Evolutionary conservation across 176 grass and related monocot genomes (phyloP), one percentile per base, ranked within the genome.

Genomic region (Stipa capillata): DNA sequence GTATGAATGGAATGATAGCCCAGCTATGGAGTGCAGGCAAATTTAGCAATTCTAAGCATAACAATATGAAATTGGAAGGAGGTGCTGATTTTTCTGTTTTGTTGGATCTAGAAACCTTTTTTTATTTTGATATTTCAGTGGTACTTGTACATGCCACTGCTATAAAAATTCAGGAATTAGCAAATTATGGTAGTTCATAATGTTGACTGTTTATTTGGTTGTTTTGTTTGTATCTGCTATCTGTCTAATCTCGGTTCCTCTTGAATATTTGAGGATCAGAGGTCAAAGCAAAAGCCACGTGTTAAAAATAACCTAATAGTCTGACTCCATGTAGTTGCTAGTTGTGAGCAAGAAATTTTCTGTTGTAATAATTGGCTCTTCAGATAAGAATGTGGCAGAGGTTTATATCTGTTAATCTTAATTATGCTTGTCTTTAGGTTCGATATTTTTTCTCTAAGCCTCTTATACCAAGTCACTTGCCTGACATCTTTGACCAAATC

Each of bases 381-480:
- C 47, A 69, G 29, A 69, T 69, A 16, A 59, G 64, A 5, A 39
- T 77, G n/a, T 34, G 48, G 9, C n/a, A 39, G 27, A 40, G n/a
- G n/a, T n/a, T n/a, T 35, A n/a, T n/a, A 16, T 32, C 4, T 67
- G 59, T 44, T 60, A 3, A 20, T 44, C 36, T 55, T 8, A 27
- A 49, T 33, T 49, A 61, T 61, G 33, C 60, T 57, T 68, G 18
- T n/a, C 7, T 48, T 40, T 45, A 32, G 8, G 15, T 18, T 77
- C 28, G 25, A 56, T 44, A 62, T 6, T 16, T 50, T 83, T 37
- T 9, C 43, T 77, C 31, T 69, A 73, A 77, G 61, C 4, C 13
- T 77, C 40, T 77, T 73, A 77, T 37, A 35, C 9, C 27, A 76
- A 65, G 50, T 76, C n/a, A n/a, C n/a, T n/a, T n/a, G n/a, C n/a